Evolutionary conservation across 371 early-diverging fungal species (phyloP), one percentile per base, ranked within the genome.

Genomic region (Mucor irregularis): DNA sequence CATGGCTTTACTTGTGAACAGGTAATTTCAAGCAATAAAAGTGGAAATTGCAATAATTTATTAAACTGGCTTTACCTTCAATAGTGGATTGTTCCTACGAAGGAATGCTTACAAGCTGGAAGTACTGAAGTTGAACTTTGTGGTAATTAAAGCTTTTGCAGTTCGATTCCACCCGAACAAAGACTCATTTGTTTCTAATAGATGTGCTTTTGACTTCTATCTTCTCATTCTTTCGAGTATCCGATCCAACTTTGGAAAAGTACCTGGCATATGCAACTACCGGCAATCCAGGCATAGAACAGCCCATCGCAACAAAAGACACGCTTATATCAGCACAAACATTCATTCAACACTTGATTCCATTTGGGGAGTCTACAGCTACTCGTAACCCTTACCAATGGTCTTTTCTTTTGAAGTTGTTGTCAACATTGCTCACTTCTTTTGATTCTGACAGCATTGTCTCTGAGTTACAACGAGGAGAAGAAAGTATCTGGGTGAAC

Each of bases 61-160:
- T n/a, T n/a, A n/a, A n/a, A 16, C 28, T 8, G 13, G 14, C 17
- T 30, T 24, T 24, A 26, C 39, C 28, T 53, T 4, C 35, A 22
- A 17, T 49, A 72, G 75, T 78, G 75, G 75, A 63, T 67, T 43
- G 59, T 58, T 43, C 74, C 71, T 22, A 71, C 68, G 26, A 56
- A 55, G 46, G 70, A 72, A 56, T 74, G 66, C 49, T 38, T 65
- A n/a, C 48, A 62, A 54, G 46, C 52, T 37, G 54, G 61, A 14
- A 38, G 64, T 14, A 35, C 46, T 8, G 51, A 48, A 17, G 26
- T 30, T 29, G 71, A 70, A 29, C 37, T 71, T 17, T 66, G 72
- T 56, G 70, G 74, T 74, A 68, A 55, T 30, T n/a, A n/a, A 45
- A 4, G 1, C 40, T 9, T 16, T 46, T 14, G 5, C 30, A 4